These are phyloP conservation scores for Tillandsia fasciculata DNA, from an alignment of 176 grass and related monocot genomes.

Conservation along the genomic window DNA sequence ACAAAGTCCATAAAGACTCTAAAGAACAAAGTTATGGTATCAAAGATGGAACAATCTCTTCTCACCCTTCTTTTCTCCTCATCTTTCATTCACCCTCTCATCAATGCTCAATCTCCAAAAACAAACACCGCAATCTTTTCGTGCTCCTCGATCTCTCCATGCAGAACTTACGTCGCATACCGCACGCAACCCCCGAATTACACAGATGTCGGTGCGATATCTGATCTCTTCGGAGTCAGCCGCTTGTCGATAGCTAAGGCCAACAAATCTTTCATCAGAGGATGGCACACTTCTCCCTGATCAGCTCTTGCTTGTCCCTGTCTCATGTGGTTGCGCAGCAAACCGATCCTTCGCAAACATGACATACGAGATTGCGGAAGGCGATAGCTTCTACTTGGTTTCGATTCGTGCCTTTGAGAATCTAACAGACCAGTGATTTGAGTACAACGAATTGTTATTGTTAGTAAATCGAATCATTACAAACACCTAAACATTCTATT, in stretches of 20 bases:
- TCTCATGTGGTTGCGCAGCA: conserved; percentile 39
- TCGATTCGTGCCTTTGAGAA: conserved; percentile 25
- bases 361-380: conserved; percentile 27
- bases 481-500: too few relatives aligned
- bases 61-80: background rate
- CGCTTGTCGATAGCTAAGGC: conserved; percentile 22
- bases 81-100: background rate
- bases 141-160: conserved; percentile 7
- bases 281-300: conserved; percentile 27
- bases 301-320: conserved; percentile 46
- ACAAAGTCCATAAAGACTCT: too few relatives aligned
- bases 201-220: conserved; percentile 31
- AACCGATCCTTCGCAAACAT: conserved; percentile 37
- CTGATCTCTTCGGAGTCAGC: conserved; percentile 53
- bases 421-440: conserved; percentile 17
- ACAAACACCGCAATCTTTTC: conserved; percentile 19
- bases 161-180: conserved; percentile 43
- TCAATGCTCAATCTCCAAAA: background rate
- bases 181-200: conserved; percentile 30
- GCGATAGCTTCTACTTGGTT: conserved; percentile 38
- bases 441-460: too few relatives aligned
- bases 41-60: background rate
- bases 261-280: conserved; percentile 41
- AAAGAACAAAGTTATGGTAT: too few relatives aligned
- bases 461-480: too few relatives aligned